phyloP scores from a whole-genome alignment of 2,329 filamentous ascomycete genomes.

The Talaromyces sp. region DNA sequence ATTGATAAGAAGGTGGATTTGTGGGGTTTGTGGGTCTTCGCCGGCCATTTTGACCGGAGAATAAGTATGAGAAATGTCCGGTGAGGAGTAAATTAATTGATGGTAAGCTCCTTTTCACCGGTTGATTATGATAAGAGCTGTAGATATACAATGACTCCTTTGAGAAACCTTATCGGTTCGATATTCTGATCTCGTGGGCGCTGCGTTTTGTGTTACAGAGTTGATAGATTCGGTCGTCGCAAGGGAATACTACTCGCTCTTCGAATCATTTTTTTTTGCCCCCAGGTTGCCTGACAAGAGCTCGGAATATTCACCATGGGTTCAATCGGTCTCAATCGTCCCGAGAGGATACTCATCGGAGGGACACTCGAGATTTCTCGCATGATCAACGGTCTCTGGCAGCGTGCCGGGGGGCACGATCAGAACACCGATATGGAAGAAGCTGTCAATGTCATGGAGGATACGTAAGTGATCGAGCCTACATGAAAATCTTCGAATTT shows the following conservation, averaged over 20 bases:
- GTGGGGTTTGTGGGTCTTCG: not conserved
- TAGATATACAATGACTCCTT: not conserved
- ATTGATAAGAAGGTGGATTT: not conserved
- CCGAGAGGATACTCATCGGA: conserved; percentile 2
- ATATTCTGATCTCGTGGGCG: too few relatives aligned
- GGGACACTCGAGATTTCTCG: conserved; percentile 1
- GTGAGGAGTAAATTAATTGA: not conserved
- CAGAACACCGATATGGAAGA: not conserved
- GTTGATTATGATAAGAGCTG: not conserved
- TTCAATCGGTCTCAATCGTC: not conserved
- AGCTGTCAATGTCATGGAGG: conserved; percentile 1
- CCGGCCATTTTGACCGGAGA: not conserved
- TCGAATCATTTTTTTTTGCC: too few relatives aligned
- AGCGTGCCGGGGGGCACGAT: conserved; percentile 7
- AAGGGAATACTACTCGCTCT: too few relatives aligned
- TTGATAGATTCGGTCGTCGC: too few relatives aligned
- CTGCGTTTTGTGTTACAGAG: too few relatives aligned
- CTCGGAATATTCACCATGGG: not conserved
- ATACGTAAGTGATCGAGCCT: not conserved
- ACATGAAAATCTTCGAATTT: rapidly evolving
- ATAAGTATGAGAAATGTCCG: not conserved
- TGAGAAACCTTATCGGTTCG: too few relatives aligned
- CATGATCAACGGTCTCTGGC: conserved; percentile 4
- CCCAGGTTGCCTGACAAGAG: too few relatives aligned
- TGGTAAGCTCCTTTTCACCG: not conserved